Evolutionary conservation across 75 land plant species (phyloP).

Genomic region (Sequoiadendron giganteum): DNA sequence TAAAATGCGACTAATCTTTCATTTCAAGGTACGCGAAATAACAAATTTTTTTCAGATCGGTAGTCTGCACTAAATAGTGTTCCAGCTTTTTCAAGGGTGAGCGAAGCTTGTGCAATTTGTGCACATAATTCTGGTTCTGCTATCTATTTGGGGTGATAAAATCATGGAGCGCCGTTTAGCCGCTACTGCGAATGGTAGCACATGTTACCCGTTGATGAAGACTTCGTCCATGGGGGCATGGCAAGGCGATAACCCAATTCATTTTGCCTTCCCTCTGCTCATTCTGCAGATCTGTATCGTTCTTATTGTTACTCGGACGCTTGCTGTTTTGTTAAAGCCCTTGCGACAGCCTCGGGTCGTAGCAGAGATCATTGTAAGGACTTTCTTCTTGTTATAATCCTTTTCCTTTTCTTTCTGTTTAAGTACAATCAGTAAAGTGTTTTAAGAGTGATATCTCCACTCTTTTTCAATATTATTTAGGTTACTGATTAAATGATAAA

Average conservation of each 20-base stretch:
- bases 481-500: too few relatives aligned
- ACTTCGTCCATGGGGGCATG: constrained; percentile 68
- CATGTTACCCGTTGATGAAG: constrained; percentile 40
- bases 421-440: too few relatives aligned
- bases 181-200: not conserved
- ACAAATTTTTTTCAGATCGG: too few relatives aligned
- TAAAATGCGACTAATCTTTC: too few relatives aligned
- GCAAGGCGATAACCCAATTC: constrained; percentile 82
- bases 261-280: constrained; percentile 75
- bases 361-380: constrained; percentile 81
- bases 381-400: not conserved
- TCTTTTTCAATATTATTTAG: too few relatives aligned
- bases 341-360: constrained; percentile 84
- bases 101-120: too few relatives aligned
- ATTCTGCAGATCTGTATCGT: constrained; percentile 61
- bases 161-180: not conserved
- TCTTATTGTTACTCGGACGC: constrained; percentile 53
- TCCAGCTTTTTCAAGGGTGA: not conserved
- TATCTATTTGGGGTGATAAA: not conserved
- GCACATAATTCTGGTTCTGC: too few relatives aligned
- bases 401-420: not conserved
- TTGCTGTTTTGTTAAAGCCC: constrained; percentile 72
- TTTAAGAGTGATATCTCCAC: too few relatives aligned
- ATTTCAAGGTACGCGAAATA: too few relatives aligned
- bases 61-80: not conserved